Evolutionary conservation across 2,329 filamentous ascomycete genomes (phyloP).

Genomic region (Fusarium lyarnte): DNA sequence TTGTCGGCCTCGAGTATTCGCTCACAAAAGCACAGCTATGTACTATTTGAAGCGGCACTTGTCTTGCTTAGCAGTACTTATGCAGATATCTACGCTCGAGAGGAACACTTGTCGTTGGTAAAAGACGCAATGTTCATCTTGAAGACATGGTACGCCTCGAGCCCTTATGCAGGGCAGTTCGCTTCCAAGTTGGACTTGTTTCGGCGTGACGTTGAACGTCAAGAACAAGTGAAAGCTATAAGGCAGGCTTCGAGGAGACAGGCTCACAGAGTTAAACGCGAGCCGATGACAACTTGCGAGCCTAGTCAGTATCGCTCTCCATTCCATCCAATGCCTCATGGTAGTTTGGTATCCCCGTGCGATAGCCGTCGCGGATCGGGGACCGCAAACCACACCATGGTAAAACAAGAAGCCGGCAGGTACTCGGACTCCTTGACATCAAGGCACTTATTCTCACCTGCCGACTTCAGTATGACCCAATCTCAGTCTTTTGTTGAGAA

Average conservation of each 20-base stretch:
- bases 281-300: not conserved
- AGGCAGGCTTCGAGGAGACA: not conserved
- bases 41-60: constrained; percentile 64
- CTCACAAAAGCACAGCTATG: constrained; percentile 56
- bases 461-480: not conserved
- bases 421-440: not conserved
- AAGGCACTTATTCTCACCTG: not conserved
- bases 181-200: constrained; percentile 62
- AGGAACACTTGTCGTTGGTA: constrained; percentile 53
- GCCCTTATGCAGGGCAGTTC: constrained; percentile 60
- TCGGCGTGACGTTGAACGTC: constrained; percentile 33
- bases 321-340: not conserved
- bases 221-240: not conserved
- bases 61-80: constrained; percentile 68
- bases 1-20: not conserved
- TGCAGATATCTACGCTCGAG: constrained; percentile 58
- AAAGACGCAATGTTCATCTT: constrained; percentile 59
- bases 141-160: constrained; percentile 57
- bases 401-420: not conserved
- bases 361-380: constrained; percentile 3
- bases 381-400: not conserved
- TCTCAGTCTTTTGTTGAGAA: not conserved
- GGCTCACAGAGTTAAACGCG: not conserved
- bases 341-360: not conserved
- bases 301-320: constrained; percentile 2